A percentile compares a stretch with the other conserved stretches of the same genome.
Conservation (phyloP, 2,329 filamentous ascomycete species). For the Colletotrichum gigasporum region DNA sequence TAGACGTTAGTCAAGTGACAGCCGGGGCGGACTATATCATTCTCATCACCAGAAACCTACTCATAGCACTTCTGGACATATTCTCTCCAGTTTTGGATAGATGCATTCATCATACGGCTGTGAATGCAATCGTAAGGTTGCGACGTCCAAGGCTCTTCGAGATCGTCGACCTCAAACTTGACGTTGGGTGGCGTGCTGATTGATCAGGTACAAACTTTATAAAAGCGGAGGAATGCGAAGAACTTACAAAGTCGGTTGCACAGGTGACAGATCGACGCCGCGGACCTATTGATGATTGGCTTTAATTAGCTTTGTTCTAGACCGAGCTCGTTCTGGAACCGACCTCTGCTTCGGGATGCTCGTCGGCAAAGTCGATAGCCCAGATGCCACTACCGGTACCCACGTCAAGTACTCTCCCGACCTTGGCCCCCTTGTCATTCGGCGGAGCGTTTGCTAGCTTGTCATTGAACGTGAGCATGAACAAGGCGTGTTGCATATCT, state of each 20-base stretch:
- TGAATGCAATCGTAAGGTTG: constrained; percentile 11
- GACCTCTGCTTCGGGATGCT: constrained; percentile 42
- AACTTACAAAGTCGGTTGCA: too few species aligned
- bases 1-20: too few species aligned
- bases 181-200: constrained; percentile 51
- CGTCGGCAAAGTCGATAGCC: constrained; percentile 52
- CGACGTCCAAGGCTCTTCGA: constrained; percentile 38
- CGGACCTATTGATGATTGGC: too few species aligned
- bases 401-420: constrained; percentile 35
- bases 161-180: constrained; percentile 49
- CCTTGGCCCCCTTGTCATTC: constrained; percentile 27
- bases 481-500: constrained; percentile 63
- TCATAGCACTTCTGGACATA: constrained; percentile 41
- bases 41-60: too few species aligned
- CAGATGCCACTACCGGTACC: constrained; percentile 41
- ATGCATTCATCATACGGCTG: not conserved
- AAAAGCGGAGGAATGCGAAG: too few species aligned
- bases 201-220: too few species aligned
- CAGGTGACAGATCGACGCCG: too few species aligned
- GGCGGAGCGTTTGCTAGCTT: constrained; percentile 14
- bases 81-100: not conserved
- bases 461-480: constrained; percentile 52
- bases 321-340: too few species aligned
- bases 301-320: too few species aligned
- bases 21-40: too few species aligned